phyloP scores from a whole-genome alignment of 129 eudicot species.

The Dittrichia graveolens region DNA sequence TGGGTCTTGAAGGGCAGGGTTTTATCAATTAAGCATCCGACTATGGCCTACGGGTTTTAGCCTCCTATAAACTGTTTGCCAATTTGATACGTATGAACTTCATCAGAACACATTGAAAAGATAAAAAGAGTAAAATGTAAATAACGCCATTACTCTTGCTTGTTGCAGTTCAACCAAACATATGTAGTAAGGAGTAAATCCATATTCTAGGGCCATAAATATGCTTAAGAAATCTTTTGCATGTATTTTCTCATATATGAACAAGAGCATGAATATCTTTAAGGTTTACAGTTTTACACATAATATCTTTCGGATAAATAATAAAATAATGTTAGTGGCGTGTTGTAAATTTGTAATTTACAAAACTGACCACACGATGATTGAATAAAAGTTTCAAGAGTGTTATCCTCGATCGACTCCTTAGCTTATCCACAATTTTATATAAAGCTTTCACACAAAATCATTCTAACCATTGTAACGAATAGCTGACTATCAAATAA shows the following conservation, averaged over 20 bases:
- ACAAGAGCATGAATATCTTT: not conserved
- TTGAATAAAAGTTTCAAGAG: too few species aligned
- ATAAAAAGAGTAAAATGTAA: not conserved
- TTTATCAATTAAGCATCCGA: too few species aligned
- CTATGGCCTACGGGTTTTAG: too few species aligned
- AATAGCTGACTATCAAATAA: not conserved
- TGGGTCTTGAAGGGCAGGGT: too few species aligned
- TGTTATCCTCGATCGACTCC: too few species aligned
- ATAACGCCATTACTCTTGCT: conserved; percentile 1
- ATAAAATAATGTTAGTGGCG: not conserved
- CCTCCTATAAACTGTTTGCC: too few species aligned
- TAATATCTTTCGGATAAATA: not conserved
- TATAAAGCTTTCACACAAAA: not conserved
- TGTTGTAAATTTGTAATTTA: too few species aligned
- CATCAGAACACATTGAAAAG: not conserved
- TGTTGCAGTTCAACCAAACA: conserved; percentile 5
- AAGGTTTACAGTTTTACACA: not conserved
- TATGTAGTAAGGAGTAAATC: not conserved
- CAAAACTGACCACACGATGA: too few species aligned
- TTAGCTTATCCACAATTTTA: not conserved
- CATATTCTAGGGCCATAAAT: conserved; percentile 9
- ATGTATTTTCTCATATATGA: not conserved
- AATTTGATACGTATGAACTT: too few species aligned
- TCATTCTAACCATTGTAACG: not conserved
- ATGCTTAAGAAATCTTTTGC: conserved; percentile 1